A percentile compares a stretch with the other conserved stretches of the same genome.
phyloP scores from a whole-genome alignment of 352 stramenopile species.

The Phytophthora sp. region DNA sequence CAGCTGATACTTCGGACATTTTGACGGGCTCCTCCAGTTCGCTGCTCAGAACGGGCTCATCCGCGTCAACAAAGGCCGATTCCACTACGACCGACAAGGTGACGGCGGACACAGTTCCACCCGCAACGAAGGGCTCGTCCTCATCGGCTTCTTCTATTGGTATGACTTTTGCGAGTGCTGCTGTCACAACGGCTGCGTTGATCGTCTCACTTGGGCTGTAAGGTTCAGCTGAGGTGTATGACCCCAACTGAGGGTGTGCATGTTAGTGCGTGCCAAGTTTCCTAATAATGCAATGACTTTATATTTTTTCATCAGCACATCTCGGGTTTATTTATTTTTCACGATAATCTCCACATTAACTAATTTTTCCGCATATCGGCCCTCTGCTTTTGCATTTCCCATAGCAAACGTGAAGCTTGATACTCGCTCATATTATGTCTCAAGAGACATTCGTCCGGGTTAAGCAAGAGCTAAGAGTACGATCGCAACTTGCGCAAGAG shows the following conservation, averaged over 20 bases:
- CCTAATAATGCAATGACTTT: too few species aligned
- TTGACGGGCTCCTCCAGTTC: constrained; percentile 2
- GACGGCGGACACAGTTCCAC: constrained; percentile 4
- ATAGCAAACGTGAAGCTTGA: too few species aligned
- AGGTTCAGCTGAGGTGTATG: not conserved
- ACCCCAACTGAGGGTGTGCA: not conserved
- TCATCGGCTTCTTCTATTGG: constrained; percentile 14
- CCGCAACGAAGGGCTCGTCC: constrained; percentile 7
- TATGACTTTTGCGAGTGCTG: constrained; percentile 8
- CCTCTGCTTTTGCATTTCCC: too few species aligned
- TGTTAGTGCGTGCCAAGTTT: too few species aligned
- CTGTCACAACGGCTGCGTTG: not conserved
- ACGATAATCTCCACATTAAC: too few species aligned
- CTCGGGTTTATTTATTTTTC: too few species aligned
- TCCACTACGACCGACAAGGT: constrained; percentile 18
- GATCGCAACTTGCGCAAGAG: not conserved
- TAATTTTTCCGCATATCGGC: too few species aligned
- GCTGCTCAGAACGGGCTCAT: not conserved
- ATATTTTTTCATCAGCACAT: too few species aligned
- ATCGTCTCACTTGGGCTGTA: constrained; percentile 8
- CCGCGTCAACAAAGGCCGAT: not conserved
- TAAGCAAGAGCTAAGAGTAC: not conserved
- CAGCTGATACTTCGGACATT: constrained; percentile 13
- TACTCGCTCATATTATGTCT: too few species aligned
- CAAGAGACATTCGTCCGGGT: constrained; percentile 5